Evolutionary conservation across 1,284 basidiomycete species (phyloP), one percentile per base, ranked within the genome.

Genomic region (Leccinum griseonigrum): DNA sequence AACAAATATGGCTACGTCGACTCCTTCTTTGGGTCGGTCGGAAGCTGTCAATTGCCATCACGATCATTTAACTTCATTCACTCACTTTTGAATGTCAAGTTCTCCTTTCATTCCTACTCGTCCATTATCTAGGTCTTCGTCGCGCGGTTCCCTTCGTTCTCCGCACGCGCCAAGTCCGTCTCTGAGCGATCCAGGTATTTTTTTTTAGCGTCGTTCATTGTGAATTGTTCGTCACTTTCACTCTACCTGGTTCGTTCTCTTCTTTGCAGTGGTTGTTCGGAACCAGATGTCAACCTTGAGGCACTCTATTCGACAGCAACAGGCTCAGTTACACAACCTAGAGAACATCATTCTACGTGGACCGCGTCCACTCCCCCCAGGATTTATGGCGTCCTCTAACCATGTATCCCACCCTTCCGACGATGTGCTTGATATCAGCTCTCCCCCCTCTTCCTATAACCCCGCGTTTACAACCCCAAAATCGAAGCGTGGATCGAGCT

Each of bases 231-330:
- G 71, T 66, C 66, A 74, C 62, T 62, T 58, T 64, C 34, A 61
- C 51, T 58, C 58, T 56, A 66, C 54, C 63, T 61, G 71, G 69
- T 75, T 74, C 72, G 68, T 73, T 72, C 61, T 58, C 46, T 67
- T 71, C 61, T 28, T 57, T 67, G 51, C 66, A 91, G 88, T 90
- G 69, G 81, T 84, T 65, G 78, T 90, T 61, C 83, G 88, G 61
- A 85, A 82, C 65, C 88, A 91, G 65, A 87, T 92, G 74, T 90
- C 88, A 63, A 85, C 85, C 48, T 76, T 91, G 67, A 90, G 86
- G 74, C 90, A 92, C 71, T 85, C 80, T 69, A 92, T 92, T 66
- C 79, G 90, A 64, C 88, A 91, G 69, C 87, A 91, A 69, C 87
- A 84, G 76, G 89, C 88, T 13, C 88, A 91, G 67, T 74, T 91